Evolutionary conservation across 148 eudicot species (phyloP).

Genomic region (Cornus kousa): DNA sequence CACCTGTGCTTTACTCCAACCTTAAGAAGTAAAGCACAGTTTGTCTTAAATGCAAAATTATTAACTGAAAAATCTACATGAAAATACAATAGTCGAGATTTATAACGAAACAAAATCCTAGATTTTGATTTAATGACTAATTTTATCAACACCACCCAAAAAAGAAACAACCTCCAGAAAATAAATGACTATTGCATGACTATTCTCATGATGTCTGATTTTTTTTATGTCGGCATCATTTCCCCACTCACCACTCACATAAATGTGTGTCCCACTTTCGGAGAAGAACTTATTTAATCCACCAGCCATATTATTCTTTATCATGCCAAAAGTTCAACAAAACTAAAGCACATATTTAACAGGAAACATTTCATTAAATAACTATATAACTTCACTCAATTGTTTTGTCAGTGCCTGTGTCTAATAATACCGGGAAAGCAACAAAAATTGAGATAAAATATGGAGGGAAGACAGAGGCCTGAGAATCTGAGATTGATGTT

Average conservation of each 20-base stretch:
- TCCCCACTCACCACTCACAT: too few relatives aligned
- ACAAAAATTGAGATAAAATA: not conserved
- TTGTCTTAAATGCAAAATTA: not conserved
- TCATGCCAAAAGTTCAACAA: not conserved
- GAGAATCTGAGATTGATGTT: not conserved
- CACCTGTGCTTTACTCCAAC: slow-evolving; percentile 80
- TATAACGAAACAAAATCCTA: too few relatives aligned
- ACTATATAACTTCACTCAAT: not conserved
- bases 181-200: not conserved
- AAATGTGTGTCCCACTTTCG: too few relatives aligned
- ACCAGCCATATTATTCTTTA: not conserved
- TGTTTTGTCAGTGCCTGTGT: not conserved
- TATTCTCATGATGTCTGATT: too few relatives aligned
- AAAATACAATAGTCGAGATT: not conserved
- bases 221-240: too few relatives aligned
- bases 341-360: not conserved
- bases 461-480: not conserved
- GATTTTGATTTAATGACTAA: not conserved
- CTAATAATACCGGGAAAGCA: not conserved
- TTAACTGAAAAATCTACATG: not conserved
- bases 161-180: not conserved
- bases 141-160: not conserved
- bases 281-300: not conserved
- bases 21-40: slow-evolving; percentile 25
- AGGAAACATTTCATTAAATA: too few relatives aligned